Conservation (phyloP, 2,329 filamentous ascomycete genomes). For the Huntiella decipiens region DNA sequence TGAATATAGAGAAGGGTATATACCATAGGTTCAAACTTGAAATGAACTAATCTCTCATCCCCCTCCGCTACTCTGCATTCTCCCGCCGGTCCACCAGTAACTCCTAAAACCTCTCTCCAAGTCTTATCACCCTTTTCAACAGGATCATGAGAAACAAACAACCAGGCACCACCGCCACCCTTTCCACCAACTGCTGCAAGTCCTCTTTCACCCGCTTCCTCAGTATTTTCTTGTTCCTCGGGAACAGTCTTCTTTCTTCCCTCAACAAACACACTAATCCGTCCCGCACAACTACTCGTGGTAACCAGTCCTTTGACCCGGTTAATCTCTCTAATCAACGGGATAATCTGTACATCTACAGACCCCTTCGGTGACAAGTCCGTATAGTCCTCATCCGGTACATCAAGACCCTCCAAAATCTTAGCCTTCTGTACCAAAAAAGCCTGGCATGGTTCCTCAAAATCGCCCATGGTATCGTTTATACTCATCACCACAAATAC, state of each 20-base stretch:
- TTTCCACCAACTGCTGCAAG: conserved; percentile 59
- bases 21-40: conserved; percentile 94
- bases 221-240: background rate
- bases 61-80: conserved; percentile 13
- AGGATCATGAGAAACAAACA: conserved; percentile 74
- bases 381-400: conserved; percentile 51
- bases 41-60: conserved; percentile 43
- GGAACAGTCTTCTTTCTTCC: conserved; percentile 26
- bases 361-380: conserved; percentile 81
- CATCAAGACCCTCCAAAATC: conserved; percentile 51
- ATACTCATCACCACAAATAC: no score
- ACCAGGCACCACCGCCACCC: conserved; percentile 64
- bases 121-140: conserved; percentile 22
- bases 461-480: conserved; percentile 2
- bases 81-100: conserved; percentile 18
- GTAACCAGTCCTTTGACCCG: conserved; percentile 56
- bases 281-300: conserved; percentile 80
- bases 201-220: conserved; percentile 11
- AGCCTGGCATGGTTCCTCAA: conserved; percentile 17
- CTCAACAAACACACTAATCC: conserved; percentile 76
- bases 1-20: conserved; percentile 19
- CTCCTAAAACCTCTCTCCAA: conserved; percentile 21
- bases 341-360: conserved; percentile 59
- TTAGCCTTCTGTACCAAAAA: conserved; percentile 48
- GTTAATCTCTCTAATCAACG: conserved; percentile 67